Evolutionary conservation across 108 stramenopile species (phyloP), one percentile per base, ranked within the genome.

Genomic region (Cyclotella baltica): DNA sequence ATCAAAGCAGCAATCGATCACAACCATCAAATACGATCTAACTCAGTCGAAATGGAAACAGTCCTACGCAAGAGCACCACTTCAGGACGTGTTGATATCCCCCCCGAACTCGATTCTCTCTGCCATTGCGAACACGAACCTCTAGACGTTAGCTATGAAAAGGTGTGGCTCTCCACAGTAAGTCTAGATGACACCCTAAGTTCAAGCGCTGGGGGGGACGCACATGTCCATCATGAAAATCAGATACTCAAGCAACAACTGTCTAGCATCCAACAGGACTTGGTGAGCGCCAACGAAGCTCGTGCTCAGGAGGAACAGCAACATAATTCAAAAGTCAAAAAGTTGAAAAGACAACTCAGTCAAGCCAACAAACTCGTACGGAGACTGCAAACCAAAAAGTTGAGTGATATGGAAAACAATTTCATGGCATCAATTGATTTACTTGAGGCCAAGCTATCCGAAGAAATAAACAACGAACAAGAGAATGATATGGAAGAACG

Each of bases 331-430:
- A 38, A 19, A 3, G 25, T 64, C 38, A 23, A 22, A 15, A 43
- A 38, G 25, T 4, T 64, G 15, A 64, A 64, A 22, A 64, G 27
- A 9, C 23, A 64, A 43, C 38, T 38, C 0, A 37, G 25, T 22
- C 15, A 23, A 4, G 1, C 63, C 2, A 38, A 64, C 13, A 64
- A 64, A 27, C 38, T 43, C 2, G 25, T 64, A 8, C 37, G 29
- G 18, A 29, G 15, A 1, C 25, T 64, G 20, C 63, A 64, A 31
- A 64, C 10, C 15, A 64, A 64, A 28, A 64, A 43, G 20, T 43
- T 64, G 13, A n/a, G 40, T 25, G 63, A 64, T 13, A 64, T 64
- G 63, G 63, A 64, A 23, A 18, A 38, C 18, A 64, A 64, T 43
- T 43, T 43, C 22, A 27, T 27, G 2, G 38, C 63, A 23, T 43